Percentiles rank a stretch among this genome's conserved stretches.
Evolutionary conservation across 2,329 filamentous ascomycete species (phyloP).

Genomic region (Trichoderma pleuroti): DNA sequence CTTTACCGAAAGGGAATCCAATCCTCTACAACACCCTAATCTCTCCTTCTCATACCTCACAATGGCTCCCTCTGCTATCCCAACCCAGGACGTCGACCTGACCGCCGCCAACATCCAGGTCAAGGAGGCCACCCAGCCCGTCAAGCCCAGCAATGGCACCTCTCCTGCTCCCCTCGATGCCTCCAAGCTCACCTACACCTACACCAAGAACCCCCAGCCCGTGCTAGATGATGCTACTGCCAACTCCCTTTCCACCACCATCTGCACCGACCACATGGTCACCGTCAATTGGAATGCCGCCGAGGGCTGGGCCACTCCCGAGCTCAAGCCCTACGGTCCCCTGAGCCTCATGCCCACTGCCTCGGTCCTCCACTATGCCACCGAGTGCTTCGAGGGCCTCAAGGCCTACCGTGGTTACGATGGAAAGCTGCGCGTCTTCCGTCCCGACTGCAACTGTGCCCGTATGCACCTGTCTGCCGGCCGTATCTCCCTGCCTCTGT

Average conservation of each 20-base stretch:
- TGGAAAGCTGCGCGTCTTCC: slow-evolving; percentile 71
- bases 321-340: slow-evolving; percentile 73
- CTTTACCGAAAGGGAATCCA: neutral
- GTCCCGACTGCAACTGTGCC: slow-evolving; percentile 67
- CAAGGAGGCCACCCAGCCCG: slow-evolving; percentile 40
- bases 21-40: too few species aligned
- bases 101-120: slow-evolving; percentile 50
- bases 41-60: neutral
- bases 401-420: slow-evolving; percentile 80
- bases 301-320: slow-evolving; percentile 69
- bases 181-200: slow-evolving; percentile 56
- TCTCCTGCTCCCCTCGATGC: slow-evolving; percentile 59
- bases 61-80: slow-evolving; percentile 50
- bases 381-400: slow-evolving; percentile 82
- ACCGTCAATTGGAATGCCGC: slow-evolving; percentile 63
- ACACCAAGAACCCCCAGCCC: slow-evolving; percentile 47
- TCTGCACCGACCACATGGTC: slow-evolving; percentile 87
- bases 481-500: slow-evolving; percentile 71
- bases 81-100: slow-evolving; percentile 48
- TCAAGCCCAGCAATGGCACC: slow-evolving; percentile 31
- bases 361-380: slow-evolving; percentile 81
- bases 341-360: slow-evolving; percentile 77
- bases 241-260: slow-evolving; percentile 47
- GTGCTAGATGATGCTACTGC: slow-evolving; percentile 51
- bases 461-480: slow-evolving; percentile 59